These are phyloP conservation scores for Taiozyma sp. DNA, from an alignment of 1,139 yeast species.

Conservation along the genomic window DNA sequence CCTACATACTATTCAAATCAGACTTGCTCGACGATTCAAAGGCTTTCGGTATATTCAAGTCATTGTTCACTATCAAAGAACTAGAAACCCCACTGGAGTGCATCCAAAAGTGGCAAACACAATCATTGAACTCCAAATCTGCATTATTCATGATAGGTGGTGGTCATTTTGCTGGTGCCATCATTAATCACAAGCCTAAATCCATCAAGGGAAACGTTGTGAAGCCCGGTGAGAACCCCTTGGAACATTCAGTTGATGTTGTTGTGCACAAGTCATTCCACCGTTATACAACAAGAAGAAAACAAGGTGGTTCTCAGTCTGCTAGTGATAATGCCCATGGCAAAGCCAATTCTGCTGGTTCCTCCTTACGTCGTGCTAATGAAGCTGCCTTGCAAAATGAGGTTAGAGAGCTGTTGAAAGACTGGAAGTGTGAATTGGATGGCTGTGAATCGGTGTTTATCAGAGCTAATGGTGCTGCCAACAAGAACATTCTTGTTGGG, in stretches of 20 bases:
- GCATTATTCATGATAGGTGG: slow-evolving; percentile 95
- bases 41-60: slow-evolving; percentile 67
- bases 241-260: slow-evolving; percentile 59
- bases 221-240: slow-evolving; percentile 36
- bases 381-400: slow-evolving; percentile 81
- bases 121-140: slow-evolving; percentile 32
- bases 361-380: slow-evolving; percentile 81
- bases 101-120: slow-evolving; percentile 30
- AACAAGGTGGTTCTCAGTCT: slow-evolving; percentile 96
- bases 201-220: slow-evolving; percentile 44
- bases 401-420: slow-evolving; percentile 55
- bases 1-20: slow-evolving; percentile 53
- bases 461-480: slow-evolving; percentile 75
- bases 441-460: slow-evolving; percentile 69
- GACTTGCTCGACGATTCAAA: slow-evolving; percentile 36
- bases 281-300: slow-evolving; percentile 91
- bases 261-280: slow-evolving; percentile 84
- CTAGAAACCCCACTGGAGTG: slow-evolving; percentile 39
- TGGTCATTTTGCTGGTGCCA: slow-evolving; percentile 97
- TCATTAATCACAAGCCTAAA: slow-evolving; percentile 65
- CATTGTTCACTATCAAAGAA: slow-evolving; percentile 42
- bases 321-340: slow-evolving; percentile 91
- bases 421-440: slow-evolving; percentile 58
- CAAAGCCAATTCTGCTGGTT: slow-evolving; percentile 95
- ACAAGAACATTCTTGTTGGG: slow-evolving; percentile 60